phyloP scores from a whole-genome alignment of 768 basidiomycete species.

The Auricularia sp. region DNA sequence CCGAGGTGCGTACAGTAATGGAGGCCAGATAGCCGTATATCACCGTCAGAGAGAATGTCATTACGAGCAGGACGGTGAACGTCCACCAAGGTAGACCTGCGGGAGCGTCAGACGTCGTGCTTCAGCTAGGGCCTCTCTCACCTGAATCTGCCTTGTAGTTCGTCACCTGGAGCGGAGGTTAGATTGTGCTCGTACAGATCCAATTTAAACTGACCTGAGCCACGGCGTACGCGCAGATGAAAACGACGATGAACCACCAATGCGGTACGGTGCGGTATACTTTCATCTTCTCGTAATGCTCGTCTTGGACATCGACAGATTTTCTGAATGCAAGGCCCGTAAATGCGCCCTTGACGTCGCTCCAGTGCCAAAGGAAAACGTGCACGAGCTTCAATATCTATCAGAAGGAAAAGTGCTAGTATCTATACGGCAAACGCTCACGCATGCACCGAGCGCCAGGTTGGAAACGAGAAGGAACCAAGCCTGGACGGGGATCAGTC shows the following conservation, averaged over 20 bases:
- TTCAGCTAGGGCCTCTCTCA: neutral
- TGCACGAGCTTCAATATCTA: slow-evolving; percentile 12
- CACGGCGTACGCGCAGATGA: slow-evolving; percentile 11
- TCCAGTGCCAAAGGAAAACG: slow-evolving; percentile 11
- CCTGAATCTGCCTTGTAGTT: neutral
- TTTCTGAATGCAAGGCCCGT: slow-evolving; percentile 1
- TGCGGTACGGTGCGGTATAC: slow-evolving; percentile 13
- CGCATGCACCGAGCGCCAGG: slow-evolving; percentile 23
- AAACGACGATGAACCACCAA: slow-evolving; percentile 15
- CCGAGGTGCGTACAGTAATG: slow-evolving; percentile 5
- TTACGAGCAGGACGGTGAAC: slow-evolving; percentile 10
- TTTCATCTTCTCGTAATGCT: slow-evolving; percentile 12
- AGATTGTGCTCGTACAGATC: neutral
- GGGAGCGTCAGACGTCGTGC: neutral
- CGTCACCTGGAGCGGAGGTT: neutral
- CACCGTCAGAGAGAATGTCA: slow-evolving; percentile 9
- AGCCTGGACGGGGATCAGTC: slow-evolving; percentile 12
- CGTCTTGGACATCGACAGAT: slow-evolving; percentile 4
- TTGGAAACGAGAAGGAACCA: slow-evolving; percentile 26
- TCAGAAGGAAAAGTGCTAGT: neutral
- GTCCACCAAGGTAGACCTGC: slow-evolving; percentile 18
- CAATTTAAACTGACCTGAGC: slow-evolving; percentile 9
- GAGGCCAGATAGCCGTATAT: slow-evolving; percentile 7
- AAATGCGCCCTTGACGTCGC: slow-evolving; percentile 6
- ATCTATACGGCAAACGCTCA: neutral